These are phyloP conservation scores for Diatrype stigma DNA, from an alignment of 2,329 filamentous ascomycete species.

Conservation along the genomic window DNA sequence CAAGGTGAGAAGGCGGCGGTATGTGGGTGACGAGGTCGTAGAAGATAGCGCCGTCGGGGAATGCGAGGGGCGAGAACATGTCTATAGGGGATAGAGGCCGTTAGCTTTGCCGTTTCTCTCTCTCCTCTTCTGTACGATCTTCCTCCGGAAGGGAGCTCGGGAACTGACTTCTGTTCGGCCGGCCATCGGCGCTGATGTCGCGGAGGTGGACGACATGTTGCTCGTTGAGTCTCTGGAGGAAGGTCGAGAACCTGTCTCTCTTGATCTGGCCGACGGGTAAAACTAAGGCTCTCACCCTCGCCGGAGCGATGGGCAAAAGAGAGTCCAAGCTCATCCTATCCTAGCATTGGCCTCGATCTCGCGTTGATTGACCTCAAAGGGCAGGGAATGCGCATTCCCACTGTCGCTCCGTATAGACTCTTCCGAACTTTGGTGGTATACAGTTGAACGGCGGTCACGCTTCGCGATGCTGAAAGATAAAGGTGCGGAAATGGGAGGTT, in stretches of 20 bases:
- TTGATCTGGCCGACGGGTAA: constrained; percentile 85
- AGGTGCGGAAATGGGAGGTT: background rate
- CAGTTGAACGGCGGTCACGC: no score
- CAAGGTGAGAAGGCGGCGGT: constrained; percentile 73
- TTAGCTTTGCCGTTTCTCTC: constrained; percentile 11
- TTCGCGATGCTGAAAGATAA: background rate
- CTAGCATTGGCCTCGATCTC: constrained; percentile 41
- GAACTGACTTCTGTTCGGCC: constrained; percentile 76
- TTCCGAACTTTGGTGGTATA: no score
- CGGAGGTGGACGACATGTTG: constrained; percentile 80
- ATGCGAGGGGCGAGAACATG: constrained; percentile 89
- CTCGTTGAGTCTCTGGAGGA: constrained; percentile 71
- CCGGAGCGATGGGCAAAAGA: constrained; percentile 85
- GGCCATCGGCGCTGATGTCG: constrained; percentile 79
- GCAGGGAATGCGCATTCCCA: background rate
- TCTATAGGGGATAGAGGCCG: constrained; percentile 46
- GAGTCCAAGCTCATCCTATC: constrained; percentile 88
- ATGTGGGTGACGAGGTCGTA: constrained; percentile 82
- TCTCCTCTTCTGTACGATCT: no score
- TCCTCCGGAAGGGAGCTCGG: background rate
- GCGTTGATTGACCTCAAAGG: background rate
- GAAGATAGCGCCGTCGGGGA: constrained; percentile 79
- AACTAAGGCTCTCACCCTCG: constrained; percentile 82
- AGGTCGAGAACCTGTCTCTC: constrained; percentile 71
- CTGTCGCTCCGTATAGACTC: background rate